Evolutionary conservation across 345 rosid genomes (phyloP).

Genomic region (Populus davidiana): DNA sequence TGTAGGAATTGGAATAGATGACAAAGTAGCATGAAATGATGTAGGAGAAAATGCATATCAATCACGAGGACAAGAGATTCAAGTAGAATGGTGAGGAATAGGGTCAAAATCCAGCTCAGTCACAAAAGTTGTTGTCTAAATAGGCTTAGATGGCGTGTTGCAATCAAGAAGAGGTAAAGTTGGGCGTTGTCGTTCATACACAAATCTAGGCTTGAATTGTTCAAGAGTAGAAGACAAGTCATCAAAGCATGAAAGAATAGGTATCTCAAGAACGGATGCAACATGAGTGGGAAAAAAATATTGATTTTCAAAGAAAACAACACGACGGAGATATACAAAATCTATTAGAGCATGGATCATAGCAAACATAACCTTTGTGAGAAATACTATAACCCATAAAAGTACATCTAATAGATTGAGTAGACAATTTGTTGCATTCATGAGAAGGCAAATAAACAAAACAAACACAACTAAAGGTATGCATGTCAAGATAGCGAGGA

Average conservation of each 20-base stretch:
- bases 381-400: background rate
- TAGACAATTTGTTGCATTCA: background rate
- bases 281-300: background rate
- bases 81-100: background rate
- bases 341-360: background rate
- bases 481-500: too few relatives aligned
- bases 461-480: background rate
- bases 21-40: too few relatives aligned
- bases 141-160: fast-evolving
- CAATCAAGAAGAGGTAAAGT: background rate
- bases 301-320: background rate
- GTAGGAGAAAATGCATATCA: background rate
- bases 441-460: background rate
- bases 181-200: background rate
- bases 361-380: background rate
- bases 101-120: too few relatives aligned
- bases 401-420: background rate
- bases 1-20: background rate
- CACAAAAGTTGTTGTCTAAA: background rate
- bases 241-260: background rate
- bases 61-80: background rate
- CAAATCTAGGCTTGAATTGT: background rate
- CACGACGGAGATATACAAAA: background rate
- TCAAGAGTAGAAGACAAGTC: background rate
- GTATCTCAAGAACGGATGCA: background rate